These are phyloP conservation scores for Penicillium occitanis DNA, from an alignment of 2,329 filamentous ascomycete species.

Conservation along the genomic window DNA sequence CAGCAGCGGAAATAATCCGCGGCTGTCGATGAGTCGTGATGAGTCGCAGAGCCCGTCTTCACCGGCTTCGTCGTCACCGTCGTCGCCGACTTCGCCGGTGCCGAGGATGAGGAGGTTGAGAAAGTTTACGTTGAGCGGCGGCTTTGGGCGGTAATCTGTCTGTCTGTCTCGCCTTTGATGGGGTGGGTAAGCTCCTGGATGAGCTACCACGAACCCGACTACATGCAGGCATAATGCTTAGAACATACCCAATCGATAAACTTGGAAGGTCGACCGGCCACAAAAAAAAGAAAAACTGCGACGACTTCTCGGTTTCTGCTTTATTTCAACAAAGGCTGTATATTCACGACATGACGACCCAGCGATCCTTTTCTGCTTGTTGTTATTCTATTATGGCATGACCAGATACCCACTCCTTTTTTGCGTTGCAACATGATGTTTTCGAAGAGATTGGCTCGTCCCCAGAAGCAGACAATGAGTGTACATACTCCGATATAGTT, in stretches of 20 bases:
- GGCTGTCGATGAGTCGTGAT: not conserved
- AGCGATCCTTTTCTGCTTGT: not conserved
- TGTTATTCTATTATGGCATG: not conserved
- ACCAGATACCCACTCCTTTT: constrained; percentile 13
- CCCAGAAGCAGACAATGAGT: not conserved
- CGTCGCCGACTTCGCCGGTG: not conserved
- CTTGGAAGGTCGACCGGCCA: not conserved
- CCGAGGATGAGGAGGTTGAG: not conserved
- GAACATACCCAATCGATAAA: not conserved
- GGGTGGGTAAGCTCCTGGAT: not conserved
- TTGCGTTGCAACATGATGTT: not conserved
- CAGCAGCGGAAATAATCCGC: not conserved
- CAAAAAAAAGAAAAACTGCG: not conserved
- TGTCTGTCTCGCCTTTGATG: not conserved
- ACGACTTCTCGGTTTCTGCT: not conserved
- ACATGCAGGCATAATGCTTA: not conserved
- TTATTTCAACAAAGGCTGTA: not conserved
- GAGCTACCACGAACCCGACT: not conserved
- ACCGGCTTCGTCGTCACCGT: not conserved
- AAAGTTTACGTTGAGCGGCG: not conserved
- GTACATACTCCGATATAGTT: not conserved
- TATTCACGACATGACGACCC: not conserved
- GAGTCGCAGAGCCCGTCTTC: constrained; percentile 7
- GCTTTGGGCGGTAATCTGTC: not conserved
- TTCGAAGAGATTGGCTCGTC: not conserved